Evolutionary conservation across 768 basidiomycete genomes (phyloP), one percentile per base, ranked within the genome.

Genomic region (Lactarius trivialis): DNA sequence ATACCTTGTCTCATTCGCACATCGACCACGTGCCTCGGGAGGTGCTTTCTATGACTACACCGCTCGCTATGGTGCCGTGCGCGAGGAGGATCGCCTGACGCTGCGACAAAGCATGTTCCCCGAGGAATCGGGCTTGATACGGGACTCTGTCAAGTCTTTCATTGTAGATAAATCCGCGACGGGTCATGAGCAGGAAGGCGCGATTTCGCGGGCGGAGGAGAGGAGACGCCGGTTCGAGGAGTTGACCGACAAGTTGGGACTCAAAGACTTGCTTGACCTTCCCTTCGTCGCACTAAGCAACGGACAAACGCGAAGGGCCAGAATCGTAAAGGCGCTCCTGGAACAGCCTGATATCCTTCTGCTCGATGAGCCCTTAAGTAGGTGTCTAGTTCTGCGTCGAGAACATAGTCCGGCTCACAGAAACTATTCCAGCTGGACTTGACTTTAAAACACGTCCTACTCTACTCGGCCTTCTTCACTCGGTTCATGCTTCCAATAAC

Each of bases 41-140:
- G 85, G 87, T 8, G 89, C 82, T 12, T 98, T 98, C 75, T 89
- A 89, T 63, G 95, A 98, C 74, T 97, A 89, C 70, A 89, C 93
- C 0, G 93, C 94, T 3, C 84, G 94, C 3, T 98, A 98, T 71
- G 93, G 91, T 24, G 88, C 91, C 0, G 82, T 93, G 41, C 78
- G 89, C 19, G 94, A 96, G 19, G 91, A 88, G 69, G 95, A 96
- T 70, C 81, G 82, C 32, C 72, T 85, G 56, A 92, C 94, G 0
- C 79, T 95, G 26, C 78, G 86, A 8, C 78, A 94, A 68, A 85
- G 81, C 61, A 81, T 93, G 41, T 75, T 79, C 62, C 70, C 70
- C 56, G 60, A 78, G 32, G 69, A 71, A 59, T 69, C 55, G 15
- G 70, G 56, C 33, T 52, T 55, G 15, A 21, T 60, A 17, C 49